Percentiles rank a stretch among this genome's conserved stretches.
These are phyloP conservation scores for Quercus mongolica DNA, from an alignment of 306 rosid species.

Conservation along the genomic window DNA sequence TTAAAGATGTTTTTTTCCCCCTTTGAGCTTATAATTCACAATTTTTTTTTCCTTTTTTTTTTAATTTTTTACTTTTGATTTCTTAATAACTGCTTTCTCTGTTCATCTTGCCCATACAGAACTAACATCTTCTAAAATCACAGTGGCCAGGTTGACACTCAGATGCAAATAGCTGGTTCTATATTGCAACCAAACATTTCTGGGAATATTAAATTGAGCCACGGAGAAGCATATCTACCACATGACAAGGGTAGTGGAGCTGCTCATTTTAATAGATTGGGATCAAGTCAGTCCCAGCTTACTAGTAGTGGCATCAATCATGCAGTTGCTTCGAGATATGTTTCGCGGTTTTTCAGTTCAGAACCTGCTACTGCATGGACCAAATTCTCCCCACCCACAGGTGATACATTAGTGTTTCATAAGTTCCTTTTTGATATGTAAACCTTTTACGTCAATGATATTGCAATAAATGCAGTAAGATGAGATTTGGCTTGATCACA, in stretches of 20 bases:
- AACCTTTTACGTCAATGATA: not conserved
- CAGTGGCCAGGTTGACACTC: slow-evolving; percentile 98
- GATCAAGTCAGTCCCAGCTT: slow-evolving; percentile 55
- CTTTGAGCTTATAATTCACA: not conserved
- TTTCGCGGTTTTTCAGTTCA: slow-evolving; percentile 73
- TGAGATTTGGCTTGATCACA: not conserved
- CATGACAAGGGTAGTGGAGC: slow-evolving; percentile 85
- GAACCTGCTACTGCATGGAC: slow-evolving; percentile 52
- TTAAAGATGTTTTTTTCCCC: not conserved
- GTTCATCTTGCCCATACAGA: slow-evolving; percentile 9
- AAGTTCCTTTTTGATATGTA: not conserved
- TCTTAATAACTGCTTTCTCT: not conserved
- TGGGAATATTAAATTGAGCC: slow-evolving; percentile 84
- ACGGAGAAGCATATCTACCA: slow-evolving; percentile 95
- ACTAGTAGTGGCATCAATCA: slow-evolving; percentile 58
- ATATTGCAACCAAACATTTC: slow-evolving; percentile 86
- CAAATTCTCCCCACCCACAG: slow-evolving; percentile 53
- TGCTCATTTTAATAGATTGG: slow-evolving; percentile 61
- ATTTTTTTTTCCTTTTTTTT: not conserved
- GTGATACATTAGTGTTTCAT: slow-evolving; percentile 36
- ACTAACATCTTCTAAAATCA: slow-evolving; percentile 17
- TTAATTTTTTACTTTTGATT: not conserved
- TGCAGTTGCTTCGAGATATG: slow-evolving; percentile 72
- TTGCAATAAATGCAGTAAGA: slow-evolving; percentile 9
- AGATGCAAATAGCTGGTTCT: slow-evolving; percentile 91